Evolutionary conservation across 305 asterid species (phyloP), one percentile per base, ranked within the genome.

Genomic region (Ajuga reptans): DNA sequence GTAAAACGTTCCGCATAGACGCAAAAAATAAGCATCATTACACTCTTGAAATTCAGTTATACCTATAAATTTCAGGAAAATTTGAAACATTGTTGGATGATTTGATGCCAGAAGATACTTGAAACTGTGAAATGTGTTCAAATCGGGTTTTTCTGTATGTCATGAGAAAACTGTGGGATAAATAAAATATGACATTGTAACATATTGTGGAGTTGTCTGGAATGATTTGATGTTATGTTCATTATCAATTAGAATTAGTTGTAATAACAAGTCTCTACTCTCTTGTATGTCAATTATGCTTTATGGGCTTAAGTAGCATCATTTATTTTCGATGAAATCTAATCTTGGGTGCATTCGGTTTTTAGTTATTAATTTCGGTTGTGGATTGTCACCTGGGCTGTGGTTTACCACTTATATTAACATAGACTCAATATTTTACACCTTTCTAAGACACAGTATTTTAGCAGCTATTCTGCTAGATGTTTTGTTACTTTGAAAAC

Each of bases 221-320:
- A 15, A 31, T 41, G 33, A 16, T 14, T 59, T 27, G 36, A 4
- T 49, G 21, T 29, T 12, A 9, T 41, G 42, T 10, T 9, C 16
- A 31, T 47, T 47, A 42, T 21, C 7, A 2, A 24, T 49, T 1
- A 34, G 45, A 54, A n/a, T 42, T 11, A 9, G 24, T 27, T 34
- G 50, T n/a, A 50, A 9, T n/a, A 17, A 16, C 7, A 39, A 21
- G 21, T n/a, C n/a, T n/a, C n/a, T n/a, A n/a, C 52, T 57, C n/a
- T 52, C 57, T 62, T 61, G 64, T 49, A 11, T 62, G 31, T 42
- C 6, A 14, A 36, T 64, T 41, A 5, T 51, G 75, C 49, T 71
- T 75, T 17, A 34, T 37, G 45, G 33, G 49, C 54, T 29, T 12
- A 64, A 9, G 12, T 65, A n/a, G 24, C 55, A 37, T 56, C 37